These are phyloP conservation scores for Fusarium pininemorale DNA, from an alignment of 2,329 filamentous ascomycete species.

Conservation along the genomic window DNA sequence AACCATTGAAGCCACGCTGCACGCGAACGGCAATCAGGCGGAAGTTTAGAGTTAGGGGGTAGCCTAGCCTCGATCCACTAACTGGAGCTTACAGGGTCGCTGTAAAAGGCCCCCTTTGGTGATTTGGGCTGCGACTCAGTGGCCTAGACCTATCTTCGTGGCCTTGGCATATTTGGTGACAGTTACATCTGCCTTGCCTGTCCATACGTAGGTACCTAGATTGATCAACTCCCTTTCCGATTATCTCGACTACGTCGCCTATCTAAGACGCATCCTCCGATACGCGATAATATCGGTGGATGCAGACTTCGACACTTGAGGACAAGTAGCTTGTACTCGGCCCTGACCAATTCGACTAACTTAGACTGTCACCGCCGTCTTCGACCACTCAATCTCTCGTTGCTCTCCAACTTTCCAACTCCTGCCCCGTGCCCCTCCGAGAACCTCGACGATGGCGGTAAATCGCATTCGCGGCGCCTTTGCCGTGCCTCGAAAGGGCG, in stretches of 20 bases:
- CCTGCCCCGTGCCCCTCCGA: conserved; percentile 39
- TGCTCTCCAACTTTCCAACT: background rate
- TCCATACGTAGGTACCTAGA: conserved; percentile 13
- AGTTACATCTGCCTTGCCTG: conserved; percentile 32
- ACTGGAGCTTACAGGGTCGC: conserved; percentile 14
- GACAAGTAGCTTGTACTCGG: conserved; percentile 17
- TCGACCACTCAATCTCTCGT: conserved; percentile 8
- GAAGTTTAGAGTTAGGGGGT: conserved; percentile 35
- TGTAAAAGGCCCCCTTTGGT: conserved; percentile 10
- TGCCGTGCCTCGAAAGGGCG: conserved; percentile 91
- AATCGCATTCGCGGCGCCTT: conserved; percentile 96
- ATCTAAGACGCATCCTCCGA: conserved; percentile 16
- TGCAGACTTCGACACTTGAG: conserved; percentile 28
- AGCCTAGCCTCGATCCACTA: conserved; percentile 4
- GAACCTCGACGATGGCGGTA: conserved; percentile 77
- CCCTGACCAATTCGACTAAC: conserved; percentile 17
- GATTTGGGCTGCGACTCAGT: conserved; percentile 13
- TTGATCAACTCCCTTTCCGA: conserved; percentile 30
- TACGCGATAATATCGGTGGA: conserved; percentile 24
- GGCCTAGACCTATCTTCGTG: conserved; percentile 31
- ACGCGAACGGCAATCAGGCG: conserved; percentile 38
- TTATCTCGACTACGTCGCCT: conserved; percentile 19
- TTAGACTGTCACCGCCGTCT: conserved; percentile 36
- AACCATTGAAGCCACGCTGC: conserved; percentile 36
- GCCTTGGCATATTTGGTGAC: conserved; percentile 40